Evolutionary conservation across 2,329 filamentous ascomycete species (phyloP).

Genomic region (Aspergillus hortae): DNA sequence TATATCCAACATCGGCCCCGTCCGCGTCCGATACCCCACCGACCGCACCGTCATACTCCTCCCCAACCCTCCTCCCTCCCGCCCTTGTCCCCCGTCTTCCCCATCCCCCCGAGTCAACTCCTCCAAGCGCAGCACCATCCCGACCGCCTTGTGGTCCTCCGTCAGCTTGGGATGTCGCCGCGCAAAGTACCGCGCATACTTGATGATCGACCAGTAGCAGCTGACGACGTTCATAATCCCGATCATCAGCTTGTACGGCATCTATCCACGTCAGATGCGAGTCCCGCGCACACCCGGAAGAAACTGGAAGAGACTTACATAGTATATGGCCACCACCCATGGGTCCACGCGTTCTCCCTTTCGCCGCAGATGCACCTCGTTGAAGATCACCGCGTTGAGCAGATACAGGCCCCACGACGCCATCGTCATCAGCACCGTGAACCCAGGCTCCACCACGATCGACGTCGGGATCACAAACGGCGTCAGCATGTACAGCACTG

Average conservation of each 20-base stretch:
- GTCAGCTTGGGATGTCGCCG: slow-evolving; percentile 47
- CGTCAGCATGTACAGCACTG: slow-evolving; percentile 44
- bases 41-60: slow-evolving; percentile 11
- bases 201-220: slow-evolving; percentile 42
- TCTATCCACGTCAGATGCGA: slow-evolving; percentile 6
- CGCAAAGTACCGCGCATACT: slow-evolving; percentile 47
- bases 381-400: slow-evolving; percentile 46
- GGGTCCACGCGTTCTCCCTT: slow-evolving; percentile 44
- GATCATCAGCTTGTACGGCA: slow-evolving; percentile 44
- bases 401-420: slow-evolving; percentile 41
- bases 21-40: background rate
- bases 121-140: slow-evolving; percentile 25
- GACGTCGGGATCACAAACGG: slow-evolving; percentile 47
- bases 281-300: background rate
- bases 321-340: slow-evolving; percentile 39
- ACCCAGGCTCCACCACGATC: slow-evolving; percentile 41
- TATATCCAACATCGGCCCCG: background rate
- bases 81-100: background rate
- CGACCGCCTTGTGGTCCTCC: slow-evolving; percentile 45
- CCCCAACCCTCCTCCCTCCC: background rate
- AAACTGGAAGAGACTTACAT: slow-evolving; percentile 16
- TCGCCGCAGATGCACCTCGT: slow-evolving; percentile 46
- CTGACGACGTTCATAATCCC: slow-evolving; percentile 44
- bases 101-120: background rate
- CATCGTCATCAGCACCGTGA: slow-evolving; percentile 37